These are phyloP conservation scores for Pigoraptor vietnamica DNA, from an alignment of 78 protist species.

Conservation along the genomic window DNA sequence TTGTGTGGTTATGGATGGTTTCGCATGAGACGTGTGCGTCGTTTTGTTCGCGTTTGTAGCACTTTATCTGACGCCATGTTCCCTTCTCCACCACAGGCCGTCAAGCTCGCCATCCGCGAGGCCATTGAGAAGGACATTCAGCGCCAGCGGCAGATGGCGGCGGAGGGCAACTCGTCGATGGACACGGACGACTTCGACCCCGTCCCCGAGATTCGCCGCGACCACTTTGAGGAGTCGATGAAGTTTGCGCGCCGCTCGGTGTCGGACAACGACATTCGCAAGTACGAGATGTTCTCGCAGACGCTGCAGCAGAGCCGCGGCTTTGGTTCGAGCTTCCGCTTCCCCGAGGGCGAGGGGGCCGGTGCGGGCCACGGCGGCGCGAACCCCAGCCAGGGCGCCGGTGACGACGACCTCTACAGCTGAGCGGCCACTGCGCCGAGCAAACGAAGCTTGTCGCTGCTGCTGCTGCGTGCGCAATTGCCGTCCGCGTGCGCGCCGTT, in stretches of 20 bases:
- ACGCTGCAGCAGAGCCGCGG: conserved; percentile 60
- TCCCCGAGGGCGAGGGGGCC: conserved; percentile 24
- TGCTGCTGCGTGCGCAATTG: not conserved
- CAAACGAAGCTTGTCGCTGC: not conserved
- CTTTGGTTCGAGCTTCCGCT: conserved; percentile 30
- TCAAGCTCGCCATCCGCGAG: conserved; percentile 97
- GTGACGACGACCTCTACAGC: conserved; percentile 30
- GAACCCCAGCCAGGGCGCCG: not conserved
- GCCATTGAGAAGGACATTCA: conserved; percentile 73
- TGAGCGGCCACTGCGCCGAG: not conserved
- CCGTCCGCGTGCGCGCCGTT: not conserved
- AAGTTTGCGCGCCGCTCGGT: conserved; percentile 92
- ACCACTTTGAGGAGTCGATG: conserved; percentile 96
- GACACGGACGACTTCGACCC: conserved; percentile 73
- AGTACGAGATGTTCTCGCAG: conserved; percentile 92
- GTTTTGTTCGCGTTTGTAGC: not conserved
- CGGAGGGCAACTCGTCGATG: conserved; percentile 12
- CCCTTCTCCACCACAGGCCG: too few relatives aligned
- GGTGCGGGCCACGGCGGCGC: not conserved
- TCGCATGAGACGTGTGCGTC: not conserved
- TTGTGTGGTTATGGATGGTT: not conserved
- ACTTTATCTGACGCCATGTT: too few relatives aligned
- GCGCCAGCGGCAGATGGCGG: conserved; percentile 47
- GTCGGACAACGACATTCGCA: conserved; percentile 87
- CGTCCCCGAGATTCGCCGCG: conserved; percentile 87